These are phyloP conservation scores for Phialocephala subalpina DNA, from an alignment of 2,329 filamentous ascomycete genomes.

Conservation along the genomic window DNA sequence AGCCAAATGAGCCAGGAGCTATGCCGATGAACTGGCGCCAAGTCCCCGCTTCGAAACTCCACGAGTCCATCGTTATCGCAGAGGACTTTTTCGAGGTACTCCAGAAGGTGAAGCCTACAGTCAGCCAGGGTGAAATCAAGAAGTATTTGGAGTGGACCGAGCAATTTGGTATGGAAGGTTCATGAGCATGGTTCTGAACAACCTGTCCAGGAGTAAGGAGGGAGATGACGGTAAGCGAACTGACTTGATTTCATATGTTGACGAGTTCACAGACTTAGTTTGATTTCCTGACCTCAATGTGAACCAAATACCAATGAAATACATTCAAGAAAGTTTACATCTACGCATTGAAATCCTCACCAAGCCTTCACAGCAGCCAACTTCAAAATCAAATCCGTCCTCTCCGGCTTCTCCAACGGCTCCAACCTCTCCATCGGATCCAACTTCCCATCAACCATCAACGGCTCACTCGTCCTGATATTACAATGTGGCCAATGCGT, in stretches of 20 bases:
- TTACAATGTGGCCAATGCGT: constrained; percentile 24
- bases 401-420: neutral
- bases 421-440: neutral
- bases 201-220: too few species aligned
- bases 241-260: neutral
- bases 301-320: too few species aligned
- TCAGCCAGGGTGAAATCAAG: constrained; percentile 10
- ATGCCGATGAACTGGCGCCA: constrained; percentile 20
- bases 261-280: too few species aligned
- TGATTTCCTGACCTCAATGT: too few species aligned
- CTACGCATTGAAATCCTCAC: neutral
- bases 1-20: constrained; percentile 14
- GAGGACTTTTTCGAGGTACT: constrained; percentile 20
- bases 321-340: too few species aligned
- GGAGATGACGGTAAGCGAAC: neutral
- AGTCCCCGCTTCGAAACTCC: constrained; percentile 11
- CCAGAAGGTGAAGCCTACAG: constrained; percentile 8
- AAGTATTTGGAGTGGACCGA: constrained; percentile 19
- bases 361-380: neutral
- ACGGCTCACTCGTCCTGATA: neutral
- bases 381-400: neutral
- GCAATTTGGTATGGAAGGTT: constrained; percentile 13
- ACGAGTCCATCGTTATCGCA: constrained; percentile 13
- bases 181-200: neutral
- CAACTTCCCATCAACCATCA: neutral